phyloP scores from a whole-genome alignment of 1,139 yeast genomes.

The Debaryomyces coudertii region DNA sequence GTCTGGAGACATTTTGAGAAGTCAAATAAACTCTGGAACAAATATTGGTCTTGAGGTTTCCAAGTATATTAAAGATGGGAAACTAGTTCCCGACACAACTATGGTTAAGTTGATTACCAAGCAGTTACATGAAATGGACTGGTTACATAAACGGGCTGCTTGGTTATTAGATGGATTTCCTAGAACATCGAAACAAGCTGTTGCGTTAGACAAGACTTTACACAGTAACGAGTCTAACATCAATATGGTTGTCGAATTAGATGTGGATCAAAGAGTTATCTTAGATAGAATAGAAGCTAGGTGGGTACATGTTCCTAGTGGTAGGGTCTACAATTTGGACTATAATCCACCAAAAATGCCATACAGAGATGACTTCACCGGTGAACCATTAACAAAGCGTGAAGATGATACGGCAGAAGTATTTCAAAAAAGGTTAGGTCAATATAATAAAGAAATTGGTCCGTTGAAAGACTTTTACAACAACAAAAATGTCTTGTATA shows the following conservation, averaged over 20 bases:
- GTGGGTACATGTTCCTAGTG: constrained; percentile 83
- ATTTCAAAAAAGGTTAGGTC: constrained; percentile 66
- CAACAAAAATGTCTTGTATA: constrained; percentile 53
- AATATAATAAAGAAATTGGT: constrained; percentile 58
- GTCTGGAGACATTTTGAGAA: constrained; percentile 81
- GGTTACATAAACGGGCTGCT: constrained; percentile 50
- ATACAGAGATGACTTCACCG: constrained; percentile 84
- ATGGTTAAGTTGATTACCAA: constrained; percentile 62
- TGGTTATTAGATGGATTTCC: constrained; percentile 96
- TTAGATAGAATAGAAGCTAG: constrained; percentile 81
- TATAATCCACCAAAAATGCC: constrained; percentile 87
- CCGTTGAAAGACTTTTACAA: constrained; percentile 70
- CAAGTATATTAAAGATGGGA: constrained; percentile 60
- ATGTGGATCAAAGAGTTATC: constrained; percentile 80
- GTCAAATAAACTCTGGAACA: constrained; percentile 61
- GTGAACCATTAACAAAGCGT: constrained; percentile 79
- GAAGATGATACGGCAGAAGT: constrained; percentile 77
- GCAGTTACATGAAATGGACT: constrained; percentile 47
- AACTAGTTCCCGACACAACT: constrained; percentile 69
- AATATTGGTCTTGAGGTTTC: constrained; percentile 62
- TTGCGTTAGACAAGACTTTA: constrained; percentile 54
- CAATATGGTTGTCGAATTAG: constrained; percentile 78
- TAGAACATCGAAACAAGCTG: constrained; percentile 74
- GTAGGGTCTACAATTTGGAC: constrained; percentile 81
- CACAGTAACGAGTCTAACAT: constrained; percentile 41